Evolutionary conservation across 768 basidiomycete species (phyloP), one percentile per base, ranked within the genome.

Genomic region (Grammothele lineata): DNA sequence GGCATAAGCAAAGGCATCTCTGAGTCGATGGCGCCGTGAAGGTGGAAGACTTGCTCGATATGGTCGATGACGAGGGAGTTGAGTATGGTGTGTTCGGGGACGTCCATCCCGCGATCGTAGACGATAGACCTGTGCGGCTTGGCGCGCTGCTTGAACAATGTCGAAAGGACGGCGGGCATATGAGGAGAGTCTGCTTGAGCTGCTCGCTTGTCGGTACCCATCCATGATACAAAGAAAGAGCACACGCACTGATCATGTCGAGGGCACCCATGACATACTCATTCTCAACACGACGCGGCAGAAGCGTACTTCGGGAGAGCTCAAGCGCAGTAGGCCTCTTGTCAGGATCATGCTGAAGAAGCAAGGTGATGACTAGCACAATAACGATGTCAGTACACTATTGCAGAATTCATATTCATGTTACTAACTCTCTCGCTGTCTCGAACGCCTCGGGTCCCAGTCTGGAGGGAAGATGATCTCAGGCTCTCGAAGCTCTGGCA

Each of bases 21-120:
- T 66, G 85, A 84, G 53, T 92, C 82, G 1, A 95, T 80, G 3
- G 94, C 93, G 5, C 94, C 94, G 59, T 94, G 94, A 4, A 94
- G 74, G 30, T 84, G 80, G 65, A 95, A 94, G 15, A 93, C 82
- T 2, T 83, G 70, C 3, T 78, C 72, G 4, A 96, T 69, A 15
- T 82, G 80, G 40, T 93, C 88, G 51, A 85, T 76, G 5, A 94
- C 88, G 3, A 84, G 80, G 10, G 80, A 78, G 56, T 82, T 86
- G 55, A 94, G 62, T 18, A 81, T 73, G 6, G 82, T 72, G 64
- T 89, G 77, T 59, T 88, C 84, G 4, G 84, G 81, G 18, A 78
- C 66, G 53, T 85, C 82, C 5, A 74, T 70, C 47, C 86, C 82
- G 35, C 73, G 68, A 51, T 93, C 90, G 56, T 92, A 95, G 21